Evolutionary conservation across 306 rosid species (phyloP).

Genomic region (peach (Prunus persica)): Prunus_persica_NCBIv2 NC_034010.1:20358501-20359000

Average conservation of each 20-base stretch:
- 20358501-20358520: not conserved
- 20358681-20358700: not conserved
- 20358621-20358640: not conserved
- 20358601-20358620: not conserved
- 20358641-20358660: not conserved
- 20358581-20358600: not conserved
- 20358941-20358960: slow-evolving; percentile 63
- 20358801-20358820: not conserved
- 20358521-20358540: not conserved
- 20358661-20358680: not conserved
- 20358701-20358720: not conserved
- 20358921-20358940: slow-evolving; percentile 61
- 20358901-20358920: slow-evolving; percentile 71
- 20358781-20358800: slow-evolving; percentile 5
- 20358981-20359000: slow-evolving; percentile 16
- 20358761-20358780: not conserved
- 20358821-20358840: slow-evolving; percentile 24
- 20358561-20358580: not conserved
- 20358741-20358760: too few relatives aligned
- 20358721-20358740: not conserved
- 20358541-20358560: not conserved
- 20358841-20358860: slow-evolving; percentile 54
- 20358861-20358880: slow-evolving; percentile 64
- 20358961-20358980: slow-evolving; percentile 47
- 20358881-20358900: slow-evolving; percentile 74